Percentiles rank a stretch among this genome's conserved stretches.
Conservation (phyloP, 2,329 filamentous ascomycete genomes). For the Fusarium illudens region DNA sequence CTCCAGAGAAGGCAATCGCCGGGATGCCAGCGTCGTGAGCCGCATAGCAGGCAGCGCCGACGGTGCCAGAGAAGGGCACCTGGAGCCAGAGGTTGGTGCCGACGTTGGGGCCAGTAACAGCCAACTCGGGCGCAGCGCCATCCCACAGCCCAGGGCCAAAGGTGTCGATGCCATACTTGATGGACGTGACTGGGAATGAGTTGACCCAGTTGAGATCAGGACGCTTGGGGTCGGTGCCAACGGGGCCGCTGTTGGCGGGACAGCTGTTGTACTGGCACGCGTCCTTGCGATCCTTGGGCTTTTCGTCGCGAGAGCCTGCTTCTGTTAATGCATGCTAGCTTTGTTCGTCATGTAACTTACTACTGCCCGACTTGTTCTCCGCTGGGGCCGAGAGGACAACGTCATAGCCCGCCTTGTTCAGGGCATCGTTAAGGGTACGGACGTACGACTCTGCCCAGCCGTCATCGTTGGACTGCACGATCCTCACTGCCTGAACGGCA, state of each 20-base stretch:
- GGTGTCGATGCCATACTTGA: conserved; percentile 68
- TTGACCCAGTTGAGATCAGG: conserved; percentile 75
- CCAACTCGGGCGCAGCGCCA: conserved; percentile 64
- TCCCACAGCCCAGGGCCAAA: conserved; percentile 63
- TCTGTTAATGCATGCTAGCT: conserved; percentile 7
- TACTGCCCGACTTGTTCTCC: conserved; percentile 69
- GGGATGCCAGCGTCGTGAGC: conserved; percentile 64
- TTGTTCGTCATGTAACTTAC: conserved; percentile 48
- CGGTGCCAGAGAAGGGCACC: conserved; percentile 70
- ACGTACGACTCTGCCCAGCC: conserved; percentile 77
- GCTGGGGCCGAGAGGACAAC: conserved; percentile 73
- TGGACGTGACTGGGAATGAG: conserved; percentile 71
- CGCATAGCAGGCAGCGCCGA: conserved; percentile 70
- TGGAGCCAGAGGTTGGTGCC: conserved; percentile 65
- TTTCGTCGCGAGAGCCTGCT: conserved; percentile 58
- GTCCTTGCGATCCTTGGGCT: conserved; percentile 56
- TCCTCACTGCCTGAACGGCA: conserved; percentile 54
- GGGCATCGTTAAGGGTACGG: conserved; percentile 64
- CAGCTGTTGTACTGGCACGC: conserved; percentile 72
- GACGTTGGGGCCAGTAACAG: conserved; percentile 71
- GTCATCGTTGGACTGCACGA: conserved; percentile 75
- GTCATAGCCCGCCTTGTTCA: conserved; percentile 64
- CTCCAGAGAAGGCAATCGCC: conserved; percentile 73
- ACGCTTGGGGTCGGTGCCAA: conserved; percentile 60
- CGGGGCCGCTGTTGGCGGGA: conserved; percentile 61